Conservation (phyloP, 2,329 filamentous ascomycete genomes). For the Myriosclerotinia duriaeana region DNA sequence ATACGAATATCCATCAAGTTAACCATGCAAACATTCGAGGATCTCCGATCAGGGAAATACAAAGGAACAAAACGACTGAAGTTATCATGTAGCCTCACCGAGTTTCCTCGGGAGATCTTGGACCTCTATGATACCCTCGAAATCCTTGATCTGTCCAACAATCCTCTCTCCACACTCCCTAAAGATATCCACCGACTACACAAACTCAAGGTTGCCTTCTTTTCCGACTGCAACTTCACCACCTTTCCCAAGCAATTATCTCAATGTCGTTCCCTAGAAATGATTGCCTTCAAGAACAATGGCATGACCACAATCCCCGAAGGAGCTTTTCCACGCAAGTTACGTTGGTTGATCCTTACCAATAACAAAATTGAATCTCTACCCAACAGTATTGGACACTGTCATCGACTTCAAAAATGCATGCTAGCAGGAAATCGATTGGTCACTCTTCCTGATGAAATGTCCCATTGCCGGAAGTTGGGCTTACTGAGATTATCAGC, state of each 20-base stretch:
- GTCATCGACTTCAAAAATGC: constrained; percentile 48
- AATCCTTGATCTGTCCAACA: constrained; percentile 51
- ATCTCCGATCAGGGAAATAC: constrained; percentile 33
- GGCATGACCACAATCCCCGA: constrained; percentile 47
- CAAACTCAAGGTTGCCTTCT: constrained; percentile 49
- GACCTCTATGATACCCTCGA: constrained; percentile 46
- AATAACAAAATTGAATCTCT: constrained; percentile 46
- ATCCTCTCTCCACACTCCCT: constrained; percentile 45
- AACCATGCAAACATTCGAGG: constrained; percentile 33
- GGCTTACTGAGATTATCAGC: constrained; percentile 47
- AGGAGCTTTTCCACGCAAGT: constrained; percentile 44
- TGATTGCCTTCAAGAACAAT: constrained; percentile 51
- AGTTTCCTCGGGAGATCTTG: constrained; percentile 46
- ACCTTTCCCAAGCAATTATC: constrained; percentile 47
- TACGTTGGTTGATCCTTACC: constrained; percentile 52
- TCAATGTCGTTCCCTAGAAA: constrained; percentile 48
- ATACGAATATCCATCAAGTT: neutral
- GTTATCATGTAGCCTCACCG: constrained; percentile 32
- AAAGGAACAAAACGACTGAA: constrained; percentile 37
- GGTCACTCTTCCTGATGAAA: constrained; percentile 43
- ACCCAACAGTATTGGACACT: constrained; percentile 47
- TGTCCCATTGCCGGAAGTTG: constrained; percentile 48
- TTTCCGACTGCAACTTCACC: constrained; percentile 48
- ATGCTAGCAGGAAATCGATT: constrained; percentile 52
- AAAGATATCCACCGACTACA: constrained; percentile 44